Evolutionary conservation across 805 yeast species (phyloP).

Genomic region (Hanseniaspora jakobsenii): DNA sequence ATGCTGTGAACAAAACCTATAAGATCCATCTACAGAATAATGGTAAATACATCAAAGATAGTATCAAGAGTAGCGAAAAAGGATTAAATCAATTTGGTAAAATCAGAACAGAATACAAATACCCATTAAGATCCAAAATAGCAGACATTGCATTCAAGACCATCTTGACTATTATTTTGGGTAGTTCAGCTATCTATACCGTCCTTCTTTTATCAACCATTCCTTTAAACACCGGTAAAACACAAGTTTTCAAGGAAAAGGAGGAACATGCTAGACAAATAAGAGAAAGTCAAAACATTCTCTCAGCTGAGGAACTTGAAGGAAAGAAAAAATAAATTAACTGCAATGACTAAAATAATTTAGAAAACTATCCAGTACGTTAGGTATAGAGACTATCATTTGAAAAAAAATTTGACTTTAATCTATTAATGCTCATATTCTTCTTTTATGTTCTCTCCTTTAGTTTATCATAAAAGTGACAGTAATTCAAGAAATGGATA

Average conservation of each 20-base stretch:
- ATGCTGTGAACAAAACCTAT: slow-evolving; percentile 6
- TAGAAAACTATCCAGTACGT: too few species aligned
- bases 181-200: not conserved
- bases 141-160: slow-evolving; percentile 3
- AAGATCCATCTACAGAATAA: not conserved
- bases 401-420: too few species aligned
- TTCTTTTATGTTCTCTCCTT: too few species aligned
- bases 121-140: slow-evolving; percentile 12
- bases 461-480: too few species aligned
- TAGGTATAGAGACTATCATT: too few species aligned
- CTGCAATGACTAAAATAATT: too few species aligned
- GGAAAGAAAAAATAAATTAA: not conserved
- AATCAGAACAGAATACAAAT: slow-evolving; percentile 11
- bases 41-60: too few species aligned
- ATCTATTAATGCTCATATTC: too few species aligned
- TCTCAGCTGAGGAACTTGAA: not conserved
- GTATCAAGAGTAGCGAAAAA: not conserved
- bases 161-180: not conserved
- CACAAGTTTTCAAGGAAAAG: slow-evolving; percentile 2
- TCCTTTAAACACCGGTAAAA: slow-evolving; percentile 4
- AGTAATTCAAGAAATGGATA: too few species aligned
- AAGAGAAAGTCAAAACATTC: not conserved
- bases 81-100: slow-evolving; percentile 8
- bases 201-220: not conserved
- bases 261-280: slow-evolving; percentile 10